A percentile compares a stretch with the other conserved stretches of the same genome.
These are phyloP conservation scores for Holtermannia corniformis DNA, from an alignment of 768 basidiomycete genomes.

Conservation along the genomic window DNA sequence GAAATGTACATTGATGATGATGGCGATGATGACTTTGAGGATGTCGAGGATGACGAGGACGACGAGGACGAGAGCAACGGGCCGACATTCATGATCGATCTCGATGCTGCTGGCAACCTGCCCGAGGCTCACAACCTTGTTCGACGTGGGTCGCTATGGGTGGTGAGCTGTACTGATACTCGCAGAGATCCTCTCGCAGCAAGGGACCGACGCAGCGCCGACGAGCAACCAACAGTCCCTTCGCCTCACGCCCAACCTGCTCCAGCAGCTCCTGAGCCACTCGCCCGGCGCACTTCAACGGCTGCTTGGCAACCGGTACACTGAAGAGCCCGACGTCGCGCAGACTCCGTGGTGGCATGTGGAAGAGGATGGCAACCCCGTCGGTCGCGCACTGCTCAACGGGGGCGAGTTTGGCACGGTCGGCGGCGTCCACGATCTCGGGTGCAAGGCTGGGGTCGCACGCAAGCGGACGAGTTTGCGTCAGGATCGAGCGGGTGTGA, in stretches of 20 bases:
- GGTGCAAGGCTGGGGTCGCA: neutral
- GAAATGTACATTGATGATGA: conserved; percentile 24
- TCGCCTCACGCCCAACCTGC: neutral
- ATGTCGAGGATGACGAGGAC: conserved; percentile 33
- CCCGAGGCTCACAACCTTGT: neutral
- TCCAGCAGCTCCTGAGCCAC: neutral
- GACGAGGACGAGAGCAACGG: conserved; percentile 22
- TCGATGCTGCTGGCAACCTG: neutral
- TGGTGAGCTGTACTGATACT: neutral
- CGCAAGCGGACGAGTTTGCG: neutral
- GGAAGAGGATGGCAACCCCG: neutral
- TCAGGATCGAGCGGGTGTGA: neutral
- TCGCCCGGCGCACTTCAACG: neutral
- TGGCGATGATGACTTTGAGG: conserved; percentile 9
- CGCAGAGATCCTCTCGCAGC: neutral
- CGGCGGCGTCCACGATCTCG: neutral
- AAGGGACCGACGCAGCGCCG: neutral
- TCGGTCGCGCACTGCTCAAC: neutral
- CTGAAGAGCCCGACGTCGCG: neutral
- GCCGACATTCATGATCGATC: neutral
- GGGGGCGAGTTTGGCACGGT: neutral
- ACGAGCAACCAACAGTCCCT: neutral
- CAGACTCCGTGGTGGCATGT: neutral
- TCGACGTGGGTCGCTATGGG: neutral
- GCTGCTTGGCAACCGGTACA: neutral